phyloP scores from a whole-genome alignment of 208 protist species.

The Eutreptiella sp. region DNA sequence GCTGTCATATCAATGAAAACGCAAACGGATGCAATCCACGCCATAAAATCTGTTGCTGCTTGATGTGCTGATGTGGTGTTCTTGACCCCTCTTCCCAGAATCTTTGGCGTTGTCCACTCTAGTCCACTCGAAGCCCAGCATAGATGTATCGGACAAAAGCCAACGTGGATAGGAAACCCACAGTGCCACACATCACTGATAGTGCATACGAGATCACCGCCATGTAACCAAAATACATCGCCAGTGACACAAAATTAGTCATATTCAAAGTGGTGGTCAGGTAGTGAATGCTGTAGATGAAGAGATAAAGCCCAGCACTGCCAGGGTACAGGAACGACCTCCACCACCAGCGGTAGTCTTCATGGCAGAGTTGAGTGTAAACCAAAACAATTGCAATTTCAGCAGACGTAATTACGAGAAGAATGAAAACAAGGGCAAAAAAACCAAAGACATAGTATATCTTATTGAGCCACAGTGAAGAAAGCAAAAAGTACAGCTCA shows the following conservation, averaged over 20 bases:
- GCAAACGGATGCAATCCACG: no score
- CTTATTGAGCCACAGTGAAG: slow-evolving; percentile 68
- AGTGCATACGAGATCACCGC: slow-evolving; percentile 21
- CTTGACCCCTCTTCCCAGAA: no score
- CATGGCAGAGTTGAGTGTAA: slow-evolving; percentile 81
- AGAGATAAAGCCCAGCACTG: slow-evolving; percentile 58
- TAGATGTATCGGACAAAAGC: slow-evolving; percentile 55
- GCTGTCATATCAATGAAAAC: no score
- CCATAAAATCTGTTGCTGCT: no score
- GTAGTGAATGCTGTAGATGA: slow-evolving; percentile 58
- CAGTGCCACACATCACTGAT: slow-evolving; percentile 28
- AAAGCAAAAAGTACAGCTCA: slow-evolving; percentile 86
- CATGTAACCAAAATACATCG: slow-evolving; percentile 30
- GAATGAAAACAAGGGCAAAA: slow-evolving; percentile 80
- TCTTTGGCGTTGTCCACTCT: no score
- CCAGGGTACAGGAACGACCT: slow-evolving; percentile 58
- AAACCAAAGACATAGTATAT: slow-evolving; percentile 88
- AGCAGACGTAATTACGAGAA: slow-evolving; percentile 72
- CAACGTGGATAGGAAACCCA: slow-evolving; percentile 36
- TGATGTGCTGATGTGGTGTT: no score
- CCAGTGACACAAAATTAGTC: slow-evolving; percentile 29
- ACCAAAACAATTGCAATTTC: slow-evolving; percentile 84
- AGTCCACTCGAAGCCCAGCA: slow-evolving; percentile 48
- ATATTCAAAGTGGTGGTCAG: slow-evolving; percentile 20
- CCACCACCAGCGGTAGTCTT: slow-evolving; percentile 86